These are phyloP conservation scores for Komagataella kurtzmanii DNA, from an alignment of 805 yeast species.

Conservation along the genomic window DNA sequence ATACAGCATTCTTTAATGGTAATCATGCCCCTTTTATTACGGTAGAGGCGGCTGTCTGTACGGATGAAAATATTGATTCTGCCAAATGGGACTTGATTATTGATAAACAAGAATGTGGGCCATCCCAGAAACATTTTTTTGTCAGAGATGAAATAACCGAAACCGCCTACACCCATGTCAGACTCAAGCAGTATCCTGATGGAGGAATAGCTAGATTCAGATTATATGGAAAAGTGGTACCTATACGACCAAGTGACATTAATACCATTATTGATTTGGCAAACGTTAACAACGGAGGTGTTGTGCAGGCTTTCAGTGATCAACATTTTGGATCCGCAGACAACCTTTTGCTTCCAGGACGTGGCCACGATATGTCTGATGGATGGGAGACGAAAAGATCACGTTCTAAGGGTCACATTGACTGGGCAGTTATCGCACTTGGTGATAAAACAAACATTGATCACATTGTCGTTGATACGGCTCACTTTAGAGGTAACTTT, in stretches of 20 bases:
- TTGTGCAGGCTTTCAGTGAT: conserved; percentile 70
- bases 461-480: conserved; percentile 72
- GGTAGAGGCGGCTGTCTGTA: conserved; percentile 52
- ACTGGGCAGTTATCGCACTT: conserved; percentile 79
- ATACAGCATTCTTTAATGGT: conserved; percentile 90
- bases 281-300: conserved; percentile 77
- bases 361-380: conserved; percentile 94
- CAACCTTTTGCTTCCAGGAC: conserved; percentile 80
- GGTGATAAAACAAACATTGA: conserved; percentile 52
- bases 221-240: conserved; percentile 71
- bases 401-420: conserved; percentile 69
- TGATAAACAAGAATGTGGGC: conserved; percentile 71
- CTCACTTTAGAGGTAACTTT: conserved; percentile 88
- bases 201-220: conserved; percentile 97
- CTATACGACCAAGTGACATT: conserved; percentile 42
- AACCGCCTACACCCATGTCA: conserved; percentile 59
- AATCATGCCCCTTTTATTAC: conserved; percentile 88
- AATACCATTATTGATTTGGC: conserved; percentile 56
- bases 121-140: conserved; percentile 77
- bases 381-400: conserved; percentile 98
- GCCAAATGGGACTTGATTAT: conserved; percentile 63
- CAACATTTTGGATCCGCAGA: conserved; percentile 93
- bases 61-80: conserved; percentile 16
- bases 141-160: conserved; percentile 45
- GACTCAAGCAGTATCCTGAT: conserved; percentile 90